Percentiles rank a stretch among this genome's conserved stretches.
These are phyloP conservation scores for Oropetium thomaeum DNA, from an alignment of 176 grass and related monocot species.

Conservation along the genomic window DNA sequence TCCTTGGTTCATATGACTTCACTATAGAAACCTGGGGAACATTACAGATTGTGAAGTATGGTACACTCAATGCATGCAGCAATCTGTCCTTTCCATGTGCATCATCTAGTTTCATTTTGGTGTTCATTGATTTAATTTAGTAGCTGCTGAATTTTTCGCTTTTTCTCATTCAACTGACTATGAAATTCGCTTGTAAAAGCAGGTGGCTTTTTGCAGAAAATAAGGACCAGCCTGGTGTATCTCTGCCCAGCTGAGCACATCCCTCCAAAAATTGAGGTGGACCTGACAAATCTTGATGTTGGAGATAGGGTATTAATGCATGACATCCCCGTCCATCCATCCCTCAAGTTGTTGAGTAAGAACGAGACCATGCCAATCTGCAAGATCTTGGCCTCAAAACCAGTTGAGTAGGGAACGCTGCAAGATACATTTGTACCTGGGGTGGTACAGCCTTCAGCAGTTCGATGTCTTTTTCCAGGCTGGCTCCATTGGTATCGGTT, in stretches of 20 bases:
- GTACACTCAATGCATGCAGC: not conserved
- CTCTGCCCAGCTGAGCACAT: constrained; percentile 84
- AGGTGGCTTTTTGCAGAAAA: constrained; percentile 90
- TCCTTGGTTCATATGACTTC: not conserved
- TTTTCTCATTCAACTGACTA: constrained; percentile 16
- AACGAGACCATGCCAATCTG: constrained; percentile 62
- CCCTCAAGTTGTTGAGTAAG: constrained; percentile 70
- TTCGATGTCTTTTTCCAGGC: not conserved
- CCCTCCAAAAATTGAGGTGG: constrained; percentile 91
- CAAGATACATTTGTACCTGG: constrained; percentile 10
- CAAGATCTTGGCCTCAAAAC: constrained; percentile 72
- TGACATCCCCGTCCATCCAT: constrained; percentile 57
- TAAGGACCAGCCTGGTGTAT: constrained; percentile 59
- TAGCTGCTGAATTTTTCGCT: not conserved
- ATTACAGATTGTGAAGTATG: not conserved
- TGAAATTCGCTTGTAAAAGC: constrained; percentile 26
- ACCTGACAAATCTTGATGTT: constrained; percentile 76
- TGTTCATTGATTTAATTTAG: constrained; percentile 14
- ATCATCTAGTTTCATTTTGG: constrained; percentile 1
- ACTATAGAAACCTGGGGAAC: constrained; percentile 8
- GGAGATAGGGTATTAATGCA: constrained; percentile 77
- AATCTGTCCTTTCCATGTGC: not conserved
- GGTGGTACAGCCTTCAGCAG: constrained; percentile 20
- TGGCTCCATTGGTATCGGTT: constrained; percentile 13
- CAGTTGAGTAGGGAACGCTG: constrained; percentile 29